phyloP scores from a whole-genome alignment of 805 yeast species.

The Yarrowia sp. region DNA sequence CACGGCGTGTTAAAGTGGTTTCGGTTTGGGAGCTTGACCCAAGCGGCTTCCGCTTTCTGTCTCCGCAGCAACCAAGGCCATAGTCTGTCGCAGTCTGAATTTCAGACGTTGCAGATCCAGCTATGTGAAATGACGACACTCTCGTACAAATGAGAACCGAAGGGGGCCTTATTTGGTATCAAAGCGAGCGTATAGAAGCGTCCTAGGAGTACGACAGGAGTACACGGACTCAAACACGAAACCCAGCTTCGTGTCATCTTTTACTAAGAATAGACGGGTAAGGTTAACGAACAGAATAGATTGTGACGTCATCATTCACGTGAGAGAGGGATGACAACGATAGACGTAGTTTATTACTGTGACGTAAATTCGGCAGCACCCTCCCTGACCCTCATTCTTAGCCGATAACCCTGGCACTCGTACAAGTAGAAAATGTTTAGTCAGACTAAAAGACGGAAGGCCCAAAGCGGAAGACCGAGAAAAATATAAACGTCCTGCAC shows the following conservation, averaged over 20 bases:
- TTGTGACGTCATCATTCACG: slow-evolving; percentile 16
- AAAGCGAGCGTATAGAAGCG: not conserved
- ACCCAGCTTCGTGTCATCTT: slow-evolving; percentile 1
- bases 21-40: not conserved
- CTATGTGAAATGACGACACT: slow-evolving; percentile 29
- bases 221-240: not conserved
- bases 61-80: slow-evolving; percentile 11
- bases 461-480: slow-evolving; percentile 1
- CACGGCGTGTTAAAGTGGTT: not conserved
- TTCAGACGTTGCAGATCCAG: slow-evolving; percentile 16
- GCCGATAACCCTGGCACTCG: not conserved
- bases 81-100: slow-evolving; percentile 1
- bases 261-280: not conserved
- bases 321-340: not conserved
- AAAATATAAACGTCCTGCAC: not conserved
- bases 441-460: not conserved
- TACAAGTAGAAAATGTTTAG: not conserved
- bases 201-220: slow-evolving; percentile 1
- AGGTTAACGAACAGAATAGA: not conserved
- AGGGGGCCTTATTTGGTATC: not conserved
- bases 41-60: slow-evolving; percentile 19
- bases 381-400: not conserved
- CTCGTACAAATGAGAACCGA: too few species aligned
- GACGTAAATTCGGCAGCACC: slow-evolving; percentile 1
- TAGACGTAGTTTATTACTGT: not conserved